Evolutionary conservation across 2,329 filamentous ascomycete genomes (phyloP).

Genomic region (Mollisiaceae sp.): DNA sequence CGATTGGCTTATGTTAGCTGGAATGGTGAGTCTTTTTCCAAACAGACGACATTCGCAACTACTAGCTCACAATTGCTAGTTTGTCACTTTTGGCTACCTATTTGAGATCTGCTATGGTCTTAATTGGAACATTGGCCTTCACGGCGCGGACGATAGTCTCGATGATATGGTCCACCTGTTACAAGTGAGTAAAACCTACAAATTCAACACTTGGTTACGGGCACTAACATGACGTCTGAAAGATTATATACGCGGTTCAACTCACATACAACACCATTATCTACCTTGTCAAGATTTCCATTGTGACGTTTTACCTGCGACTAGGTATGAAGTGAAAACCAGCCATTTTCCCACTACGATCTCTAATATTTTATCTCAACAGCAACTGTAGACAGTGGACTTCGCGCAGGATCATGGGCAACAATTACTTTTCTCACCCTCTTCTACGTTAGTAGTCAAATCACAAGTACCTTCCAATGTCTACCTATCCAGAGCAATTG

Average conservation of each 20-base stretch:
- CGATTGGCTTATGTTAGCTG: conserved; percentile 25
- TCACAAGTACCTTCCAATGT: conserved; percentile 41
- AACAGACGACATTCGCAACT: background rate
- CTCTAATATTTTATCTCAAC: background rate
- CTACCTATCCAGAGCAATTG: conserved; percentile 43
- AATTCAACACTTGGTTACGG: too few relatives aligned
- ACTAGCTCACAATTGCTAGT: conserved; percentile 7
- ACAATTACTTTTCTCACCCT: conserved; percentile 39
- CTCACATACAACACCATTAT: conserved; percentile 42
- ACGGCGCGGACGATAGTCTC: conserved; percentile 12
- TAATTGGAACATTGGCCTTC: conserved; percentile 26
- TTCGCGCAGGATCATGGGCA: conserved; percentile 35
- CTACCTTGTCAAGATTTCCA: conserved; percentile 43
- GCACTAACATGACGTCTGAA: background rate
- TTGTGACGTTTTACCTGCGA: conserved; percentile 44
- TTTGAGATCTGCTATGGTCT: conserved; percentile 27
- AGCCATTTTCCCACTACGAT: background rate
- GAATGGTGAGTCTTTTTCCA: conserved; percentile 17
- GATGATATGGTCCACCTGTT: conserved; percentile 18
- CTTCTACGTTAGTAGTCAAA: conserved; percentile 39
- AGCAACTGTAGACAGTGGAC: conserved; percentile 36
- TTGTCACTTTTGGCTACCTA: conserved; percentile 25
- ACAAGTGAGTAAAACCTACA: conserved; percentile 14
- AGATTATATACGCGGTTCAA: conserved; percentile 41
- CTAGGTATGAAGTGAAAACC: conserved; percentile 37